Evolutionary conservation across 2,329 filamentous ascomycete species (phyloP).

Genomic region (Botrytis medusae): DNA sequence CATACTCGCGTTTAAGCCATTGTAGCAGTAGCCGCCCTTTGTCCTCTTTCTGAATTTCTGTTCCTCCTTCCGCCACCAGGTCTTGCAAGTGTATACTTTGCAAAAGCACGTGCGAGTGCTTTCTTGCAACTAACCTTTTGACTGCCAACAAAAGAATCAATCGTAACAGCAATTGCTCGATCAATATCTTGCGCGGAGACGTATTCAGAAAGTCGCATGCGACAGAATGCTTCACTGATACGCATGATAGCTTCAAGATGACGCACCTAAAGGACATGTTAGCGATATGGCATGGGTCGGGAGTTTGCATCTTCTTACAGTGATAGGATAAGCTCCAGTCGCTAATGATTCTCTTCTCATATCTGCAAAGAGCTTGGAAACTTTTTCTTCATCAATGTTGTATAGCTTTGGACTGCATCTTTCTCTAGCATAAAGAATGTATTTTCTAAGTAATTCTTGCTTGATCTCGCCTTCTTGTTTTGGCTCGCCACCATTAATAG

Average conservation of each 20-base stretch:
- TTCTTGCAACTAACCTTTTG: conserved; percentile 99
- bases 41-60: conserved; percentile 31
- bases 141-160: conserved; percentile 92
- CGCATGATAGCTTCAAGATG: conserved; percentile 98
- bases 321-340: conserved; percentile 96
- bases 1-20: conserved; percentile 16
- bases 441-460: conserved; percentile 89
- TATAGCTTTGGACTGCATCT: conserved; percentile 89
- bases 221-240: conserved; percentile 90
- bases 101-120: conserved; percentile 88
- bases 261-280: conserved; percentile 64
- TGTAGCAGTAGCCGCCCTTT: conserved; percentile 32
- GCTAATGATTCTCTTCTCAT: conserved; percentile 92
- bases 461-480: conserved; percentile 72
- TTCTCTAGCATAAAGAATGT: conserved; percentile 92
- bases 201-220: conserved; percentile 97
- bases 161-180: conserved; percentile 92
- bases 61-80: conserved; percentile 37
- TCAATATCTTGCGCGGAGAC: conserved; percentile 89
- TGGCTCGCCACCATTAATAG: conserved; percentile 46
- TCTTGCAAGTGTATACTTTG: conserved; percentile 74
- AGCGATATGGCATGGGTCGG: not conserved
- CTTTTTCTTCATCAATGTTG: conserved; percentile 97
- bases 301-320: conserved; percentile 59
- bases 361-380: conserved; percentile 89